phyloP scores from a whole-genome alignment of 305 asterid species.

The Fraxinus xanthoxyloides region DNA sequence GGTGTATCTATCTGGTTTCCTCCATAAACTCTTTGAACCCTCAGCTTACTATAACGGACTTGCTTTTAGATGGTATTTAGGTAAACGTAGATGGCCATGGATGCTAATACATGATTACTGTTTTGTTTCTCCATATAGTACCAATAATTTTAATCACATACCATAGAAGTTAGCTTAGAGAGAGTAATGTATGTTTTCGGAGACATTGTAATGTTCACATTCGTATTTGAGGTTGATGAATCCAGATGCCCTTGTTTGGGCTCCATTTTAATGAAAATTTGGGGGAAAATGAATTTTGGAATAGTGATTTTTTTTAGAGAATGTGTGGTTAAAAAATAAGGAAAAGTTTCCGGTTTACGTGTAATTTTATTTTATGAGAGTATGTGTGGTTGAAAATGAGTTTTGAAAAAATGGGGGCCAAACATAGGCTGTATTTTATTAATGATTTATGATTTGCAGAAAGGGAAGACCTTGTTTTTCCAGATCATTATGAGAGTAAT shows the following conservation, averaged over 20 bases:
- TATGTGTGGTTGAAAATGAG: too few species aligned
- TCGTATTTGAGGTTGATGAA: conserved; percentile 13
- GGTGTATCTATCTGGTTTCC: neutral
- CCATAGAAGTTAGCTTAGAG: neutral
- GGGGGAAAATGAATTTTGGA: too few species aligned
- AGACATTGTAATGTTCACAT: neutral
- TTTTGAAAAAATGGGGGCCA: too few species aligned
- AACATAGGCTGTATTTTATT: neutral
- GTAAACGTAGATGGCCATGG: conserved; percentile 3
- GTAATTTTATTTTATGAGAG: too few species aligned
- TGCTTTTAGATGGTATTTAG: conserved; percentile 12
- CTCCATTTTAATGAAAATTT: too few species aligned
- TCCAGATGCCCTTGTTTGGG: neutral
- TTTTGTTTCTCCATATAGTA: conserved; percentile 5
- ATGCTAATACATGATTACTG: neutral
- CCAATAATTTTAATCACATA: neutral
- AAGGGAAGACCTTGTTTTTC: neutral
- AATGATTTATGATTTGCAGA: neutral
- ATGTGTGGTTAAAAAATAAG: too few species aligned
- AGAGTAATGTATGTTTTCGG: neutral
- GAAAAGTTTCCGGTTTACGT: too few species aligned
- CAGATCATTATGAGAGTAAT: neutral
- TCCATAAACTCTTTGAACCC: neutral
- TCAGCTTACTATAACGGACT: neutral
- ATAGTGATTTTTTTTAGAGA: too few species aligned